Base-by-base conservation (phyloP, 495 filamentous ascomycete genomes). In the Penicillium bialowiezense region DNA sequence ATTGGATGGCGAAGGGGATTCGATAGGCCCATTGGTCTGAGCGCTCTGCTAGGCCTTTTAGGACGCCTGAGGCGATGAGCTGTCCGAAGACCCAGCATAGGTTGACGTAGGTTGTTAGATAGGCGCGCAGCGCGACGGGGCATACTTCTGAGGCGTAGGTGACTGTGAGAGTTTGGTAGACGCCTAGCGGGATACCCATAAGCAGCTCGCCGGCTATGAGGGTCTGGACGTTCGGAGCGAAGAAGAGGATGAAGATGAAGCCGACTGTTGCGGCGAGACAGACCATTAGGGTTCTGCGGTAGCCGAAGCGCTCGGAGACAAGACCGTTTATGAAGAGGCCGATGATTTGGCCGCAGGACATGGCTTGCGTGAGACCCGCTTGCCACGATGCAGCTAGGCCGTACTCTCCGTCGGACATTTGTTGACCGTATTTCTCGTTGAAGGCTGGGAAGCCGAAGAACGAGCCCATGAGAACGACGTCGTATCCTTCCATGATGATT, bases 61-160 rank as follows among this genome's bases (percentile, higher is more conserved):
- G 80, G 31, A 89, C 85, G 6, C 84, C 86, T 35, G 83, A 77
- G 1, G 77, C 83, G 49, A 90, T 86, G 21, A 86, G 67, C 58
- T 90, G 85, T 8, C 87, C 87, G 9, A 90, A 58, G 1, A 83
- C 85, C 87, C 87, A 91, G 71, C 86, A 89, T 50, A 88, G 79
- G 67, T 90, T 90, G 63, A 90, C 81, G 48, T 88, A 89, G 20
- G 85, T 86, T 0, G 88, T 90, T 26, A 90, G 58, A 55, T 86
- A 88, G 14, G 79, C 78, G 19, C 88, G 78, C 50, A 91, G 76
- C 15, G 78, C 73, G 3, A 89, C 78, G 2, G 88, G 88, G 53
- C 79, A 85, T n/a, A 90, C 84, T 56, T 92, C 88, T 35, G 85
- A 87, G 20, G 87, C 88, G 54, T 90, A 92, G 4, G 86, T 88